A percentile compares a stretch with the other conserved stretches of the same genome.
Evolutionary conservation across 176 grass and related monocot genomes (phyloP).

Genomic region (Triticum timopheevii): DNA sequence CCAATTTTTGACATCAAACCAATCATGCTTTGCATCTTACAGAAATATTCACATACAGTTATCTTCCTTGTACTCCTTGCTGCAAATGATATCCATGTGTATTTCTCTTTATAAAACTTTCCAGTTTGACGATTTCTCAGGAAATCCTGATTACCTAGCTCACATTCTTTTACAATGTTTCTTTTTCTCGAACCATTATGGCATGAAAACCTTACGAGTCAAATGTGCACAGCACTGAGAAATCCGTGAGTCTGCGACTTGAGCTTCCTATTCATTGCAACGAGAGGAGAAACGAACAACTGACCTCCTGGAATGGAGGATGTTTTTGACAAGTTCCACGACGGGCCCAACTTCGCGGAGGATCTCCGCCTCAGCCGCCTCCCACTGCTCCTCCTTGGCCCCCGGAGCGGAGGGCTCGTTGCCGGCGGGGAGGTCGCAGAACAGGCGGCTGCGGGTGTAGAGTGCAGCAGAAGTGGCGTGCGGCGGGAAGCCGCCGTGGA

Average conservation of each 20-base stretch:
- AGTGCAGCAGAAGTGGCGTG: not conserved
- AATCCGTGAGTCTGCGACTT: not conserved
- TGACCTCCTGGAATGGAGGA: slow-evolving; percentile 29
- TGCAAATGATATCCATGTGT: not conserved
- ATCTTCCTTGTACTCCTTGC: not conserved
- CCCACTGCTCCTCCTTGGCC: not conserved
- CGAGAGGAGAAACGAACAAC: not conserved
- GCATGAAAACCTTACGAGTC: not conserved
- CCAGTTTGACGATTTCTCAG: not conserved
- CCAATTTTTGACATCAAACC: too few species aligned
- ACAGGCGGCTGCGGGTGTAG: not conserved
- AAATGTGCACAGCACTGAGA: not conserved
- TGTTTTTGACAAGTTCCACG: slow-evolving; percentile 23
- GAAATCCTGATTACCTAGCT: not conserved
- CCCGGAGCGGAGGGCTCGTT: slow-evolving; percentile 8
- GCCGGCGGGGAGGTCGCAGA: slow-evolving; percentile 19
- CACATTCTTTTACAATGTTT: not conserved
- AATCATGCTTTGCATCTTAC: not conserved
- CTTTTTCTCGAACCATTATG: not conserved
- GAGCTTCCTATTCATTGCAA: not conserved
- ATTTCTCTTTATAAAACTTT: not conserved
- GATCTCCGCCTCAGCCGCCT: slow-evolving; percentile 36
- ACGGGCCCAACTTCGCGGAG: slow-evolving; percentile 21
- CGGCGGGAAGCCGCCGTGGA: slow-evolving; percentile 5
- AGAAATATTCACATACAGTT: not conserved